Evolutionary conservation across 140 eudicot species (phyloP).

Genomic region (Ambrosia hybrid): DNA sequence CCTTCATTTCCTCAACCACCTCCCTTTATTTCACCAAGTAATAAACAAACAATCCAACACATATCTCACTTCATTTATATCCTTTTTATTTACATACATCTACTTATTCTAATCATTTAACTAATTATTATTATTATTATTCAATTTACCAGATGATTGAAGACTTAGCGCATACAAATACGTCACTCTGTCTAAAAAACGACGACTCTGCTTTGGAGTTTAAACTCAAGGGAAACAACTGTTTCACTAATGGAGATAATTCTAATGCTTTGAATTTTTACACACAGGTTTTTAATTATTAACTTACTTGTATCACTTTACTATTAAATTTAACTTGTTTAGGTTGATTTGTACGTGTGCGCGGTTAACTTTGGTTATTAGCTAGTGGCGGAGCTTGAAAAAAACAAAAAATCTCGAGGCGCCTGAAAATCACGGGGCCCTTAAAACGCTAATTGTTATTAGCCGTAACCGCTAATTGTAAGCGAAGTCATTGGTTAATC

Average conservation of each 20-base stretch:
- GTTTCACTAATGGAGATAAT: conserved; percentile 63
- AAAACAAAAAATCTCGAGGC: no score
- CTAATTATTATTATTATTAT: neutral
- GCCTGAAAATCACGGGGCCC: no score
- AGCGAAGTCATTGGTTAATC: no score
- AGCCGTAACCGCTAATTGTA: no score
- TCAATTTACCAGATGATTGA: conserved; percentile 46
- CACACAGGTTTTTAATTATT: conserved; percentile 50
- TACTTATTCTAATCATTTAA: no score
- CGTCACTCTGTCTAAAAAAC: conserved; percentile 62
- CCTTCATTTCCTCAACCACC: conserved; percentile 48
- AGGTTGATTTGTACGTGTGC: neutral
- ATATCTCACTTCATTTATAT: no score
- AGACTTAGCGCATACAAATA: conserved; percentile 57
- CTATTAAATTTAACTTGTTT: neutral
- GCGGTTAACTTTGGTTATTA: no score
- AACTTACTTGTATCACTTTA: neutral
- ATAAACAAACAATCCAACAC: neutral
- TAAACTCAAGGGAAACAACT: conserved; percentile 66
- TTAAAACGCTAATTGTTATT: no score
- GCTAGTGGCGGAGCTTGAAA: no score
- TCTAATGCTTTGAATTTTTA: conserved; percentile 64
- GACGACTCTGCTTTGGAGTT: conserved; percentile 68
- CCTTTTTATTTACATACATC: no score
- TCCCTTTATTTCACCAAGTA: conserved; percentile 82